Evolutionary conservation across 2,329 filamentous ascomycete genomes (phyloP).

Genomic region (Alternaria ethzedia): DNA sequence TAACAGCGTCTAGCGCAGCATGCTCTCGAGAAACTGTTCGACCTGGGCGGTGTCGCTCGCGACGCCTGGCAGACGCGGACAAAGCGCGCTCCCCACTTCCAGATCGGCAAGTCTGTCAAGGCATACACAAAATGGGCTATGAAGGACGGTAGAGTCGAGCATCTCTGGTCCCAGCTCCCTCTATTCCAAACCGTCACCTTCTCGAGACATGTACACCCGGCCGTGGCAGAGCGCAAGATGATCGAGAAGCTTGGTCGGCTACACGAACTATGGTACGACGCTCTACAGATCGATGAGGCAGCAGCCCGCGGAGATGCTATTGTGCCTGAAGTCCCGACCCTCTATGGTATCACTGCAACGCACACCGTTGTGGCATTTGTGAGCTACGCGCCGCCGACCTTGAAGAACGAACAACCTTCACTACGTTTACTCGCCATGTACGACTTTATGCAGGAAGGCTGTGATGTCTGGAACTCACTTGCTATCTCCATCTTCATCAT

Average conservation of each 20-base stretch:
- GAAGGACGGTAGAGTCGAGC: constrained; percentile 55
- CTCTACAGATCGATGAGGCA: constrained; percentile 34
- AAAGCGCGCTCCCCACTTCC: constrained; percentile 44
- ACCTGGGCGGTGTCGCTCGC: constrained; percentile 59
- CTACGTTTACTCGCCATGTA: constrained; percentile 58
- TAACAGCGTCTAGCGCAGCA: constrained; percentile 53
- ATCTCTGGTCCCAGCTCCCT: constrained; percentile 46
- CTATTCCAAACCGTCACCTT: constrained; percentile 56
- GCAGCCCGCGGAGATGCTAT: constrained; percentile 6
- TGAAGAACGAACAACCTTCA: constrained; percentile 25
- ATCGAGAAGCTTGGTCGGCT: constrained; percentile 54
- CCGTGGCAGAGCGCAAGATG: constrained; percentile 51
- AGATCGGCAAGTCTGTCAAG: constrained; percentile 52
- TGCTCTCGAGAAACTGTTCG: constrained; percentile 58
- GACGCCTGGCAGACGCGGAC: constrained; percentile 54
- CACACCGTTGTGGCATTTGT: constrained; percentile 61
- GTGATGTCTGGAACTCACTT: constrained; percentile 67
- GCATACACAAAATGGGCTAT: constrained; percentile 63
- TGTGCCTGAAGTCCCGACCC: constrained; percentile 51
- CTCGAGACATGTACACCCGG: constrained; percentile 47
- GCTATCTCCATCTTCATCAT: constrained; percentile 63
- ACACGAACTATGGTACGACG: constrained; percentile 51
- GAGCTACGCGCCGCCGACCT: constrained; percentile 53
- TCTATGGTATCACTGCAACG: constrained; percentile 62
- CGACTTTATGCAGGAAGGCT: constrained; percentile 59